These are phyloP conservation scores for Lactarius quietus DNA, from an alignment of 768 basidiomycete genomes.

Conservation along the genomic window DNA sequence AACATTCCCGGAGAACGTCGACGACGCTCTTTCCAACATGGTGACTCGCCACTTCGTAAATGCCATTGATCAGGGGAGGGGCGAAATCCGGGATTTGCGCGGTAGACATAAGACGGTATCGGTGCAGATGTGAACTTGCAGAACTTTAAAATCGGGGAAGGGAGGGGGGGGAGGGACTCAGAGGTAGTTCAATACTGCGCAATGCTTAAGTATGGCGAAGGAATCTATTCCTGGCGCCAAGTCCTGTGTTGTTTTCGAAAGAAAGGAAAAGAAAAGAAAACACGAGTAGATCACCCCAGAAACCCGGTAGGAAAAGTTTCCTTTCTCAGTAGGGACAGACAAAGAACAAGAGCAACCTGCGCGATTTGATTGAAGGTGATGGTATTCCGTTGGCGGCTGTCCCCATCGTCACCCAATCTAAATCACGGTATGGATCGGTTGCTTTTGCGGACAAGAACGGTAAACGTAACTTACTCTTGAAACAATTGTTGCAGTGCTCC, in stretches of 20 bases:
- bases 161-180: background rate
- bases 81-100: background rate
- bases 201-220: background rate
- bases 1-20: background rate
- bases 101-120: background rate
- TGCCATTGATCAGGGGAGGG: background rate
- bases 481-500: no score
- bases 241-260: background rate
- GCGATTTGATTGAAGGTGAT: no score
- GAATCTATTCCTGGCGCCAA: background rate
- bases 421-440: no score
- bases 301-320: background rate
- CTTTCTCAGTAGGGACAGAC: background rate
- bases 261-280: no score
- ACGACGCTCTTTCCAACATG: background rate
- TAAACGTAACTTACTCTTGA: no score
- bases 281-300: no score
- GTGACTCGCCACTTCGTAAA: background rate
- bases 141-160: background rate
- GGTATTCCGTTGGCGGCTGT: background rate
- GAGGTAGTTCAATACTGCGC: no score
- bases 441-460: no score
- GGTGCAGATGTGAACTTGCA: background rate
- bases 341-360: background rate
- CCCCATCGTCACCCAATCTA: background rate